These are phyloP conservation scores for Claviceps capensis DNA, from an alignment of 2,329 filamentous ascomycete species.

Conservation along the genomic window DNA sequence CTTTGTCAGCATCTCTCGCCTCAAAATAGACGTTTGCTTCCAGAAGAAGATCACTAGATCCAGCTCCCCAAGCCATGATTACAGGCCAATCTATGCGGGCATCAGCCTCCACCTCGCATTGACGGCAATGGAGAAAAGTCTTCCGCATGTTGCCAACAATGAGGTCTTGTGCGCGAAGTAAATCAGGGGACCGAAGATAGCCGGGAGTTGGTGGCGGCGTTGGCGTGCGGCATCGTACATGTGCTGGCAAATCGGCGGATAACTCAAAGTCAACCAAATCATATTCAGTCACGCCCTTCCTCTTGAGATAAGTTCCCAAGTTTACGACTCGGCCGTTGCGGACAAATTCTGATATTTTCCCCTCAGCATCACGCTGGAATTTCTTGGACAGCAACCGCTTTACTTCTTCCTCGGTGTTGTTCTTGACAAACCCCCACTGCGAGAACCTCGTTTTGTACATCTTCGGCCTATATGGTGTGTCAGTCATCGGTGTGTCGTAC, in stretches of 20 bases:
- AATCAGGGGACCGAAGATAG: conserved; percentile 28
- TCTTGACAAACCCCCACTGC: conserved; percentile 41
- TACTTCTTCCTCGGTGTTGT: conserved; percentile 39
- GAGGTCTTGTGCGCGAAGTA: conserved; percentile 29
- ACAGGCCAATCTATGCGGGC: conserved; percentile 25
- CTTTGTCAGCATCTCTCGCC: conserved; percentile 24
- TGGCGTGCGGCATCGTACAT: conserved; percentile 31
- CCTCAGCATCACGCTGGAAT: conserved; percentile 37
- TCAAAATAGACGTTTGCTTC: conserved; percentile 31
- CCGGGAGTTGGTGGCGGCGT: conserved; percentile 29
- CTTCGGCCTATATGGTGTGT: conserved; percentile 26
- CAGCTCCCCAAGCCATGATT: conserved; percentile 29
- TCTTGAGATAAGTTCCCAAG: conserved; percentile 36
- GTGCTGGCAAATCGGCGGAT: conserved; percentile 27
- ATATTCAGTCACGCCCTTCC: conserved; percentile 39
- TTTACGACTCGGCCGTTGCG: conserved; percentile 39
- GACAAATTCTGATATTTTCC: conserved; percentile 38
- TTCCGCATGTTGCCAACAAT: conserved; percentile 30
- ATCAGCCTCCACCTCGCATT: conserved; percentile 26
- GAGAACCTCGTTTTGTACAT: conserved; percentile 44
- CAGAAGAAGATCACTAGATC: conserved; percentile 28
- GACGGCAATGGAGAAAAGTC: conserved; percentile 30
- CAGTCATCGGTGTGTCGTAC: conserved; percentile 11
- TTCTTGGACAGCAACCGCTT: conserved; percentile 37
- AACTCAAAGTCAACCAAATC: conserved; percentile 34